Conservation (phyloP, 2,329 filamentous ascomycete genomes). For the Exophiala xenobiotica region DNA sequence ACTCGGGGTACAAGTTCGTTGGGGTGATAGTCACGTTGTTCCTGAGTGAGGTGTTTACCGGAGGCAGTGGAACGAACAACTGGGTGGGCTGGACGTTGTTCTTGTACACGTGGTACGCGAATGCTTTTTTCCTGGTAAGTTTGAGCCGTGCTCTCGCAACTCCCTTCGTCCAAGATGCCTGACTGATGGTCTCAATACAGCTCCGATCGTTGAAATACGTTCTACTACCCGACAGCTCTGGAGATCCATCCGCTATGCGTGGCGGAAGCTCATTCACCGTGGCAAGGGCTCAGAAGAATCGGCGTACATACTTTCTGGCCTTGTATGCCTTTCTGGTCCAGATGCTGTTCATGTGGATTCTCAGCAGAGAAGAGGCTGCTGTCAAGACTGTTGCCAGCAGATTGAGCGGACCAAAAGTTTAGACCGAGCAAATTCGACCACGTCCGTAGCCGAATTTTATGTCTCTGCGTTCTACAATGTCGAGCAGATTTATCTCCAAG, state of each 20-base stretch:
- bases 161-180: neutral
- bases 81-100: conserved; percentile 90
- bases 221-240: conserved; percentile 77
- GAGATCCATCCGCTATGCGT: conserved; percentile 59
- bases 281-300: conserved; percentile 79
- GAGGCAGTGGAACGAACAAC: conserved; percentile 77
- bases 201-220: conserved; percentile 95
- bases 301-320: conserved; percentile 88
- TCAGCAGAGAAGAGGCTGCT: conserved; percentile 55
- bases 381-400: conserved; percentile 31
- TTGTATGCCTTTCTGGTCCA: conserved; percentile 94
- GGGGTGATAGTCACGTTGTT: conserved; percentile 89
- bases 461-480: too few species aligned
- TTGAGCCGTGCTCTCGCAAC: neutral
- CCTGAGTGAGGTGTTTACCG: conserved; percentile 73
- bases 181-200: conserved; percentile 46
- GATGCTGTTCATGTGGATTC: conserved; percentile 88
- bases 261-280: conserved; percentile 63
- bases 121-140: conserved; percentile 89
- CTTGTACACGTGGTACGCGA: conserved; percentile 86
- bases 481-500: too few species aligned
- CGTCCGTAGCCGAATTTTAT: neutral
- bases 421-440: neutral
- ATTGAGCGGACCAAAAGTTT: conserved; percentile 22
- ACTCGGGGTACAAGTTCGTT: conserved; percentile 98